Evolutionary conservation across 2,329 filamentous ascomycete species (phyloP).

Genomic region (Hypoxylon sp.): DNA sequence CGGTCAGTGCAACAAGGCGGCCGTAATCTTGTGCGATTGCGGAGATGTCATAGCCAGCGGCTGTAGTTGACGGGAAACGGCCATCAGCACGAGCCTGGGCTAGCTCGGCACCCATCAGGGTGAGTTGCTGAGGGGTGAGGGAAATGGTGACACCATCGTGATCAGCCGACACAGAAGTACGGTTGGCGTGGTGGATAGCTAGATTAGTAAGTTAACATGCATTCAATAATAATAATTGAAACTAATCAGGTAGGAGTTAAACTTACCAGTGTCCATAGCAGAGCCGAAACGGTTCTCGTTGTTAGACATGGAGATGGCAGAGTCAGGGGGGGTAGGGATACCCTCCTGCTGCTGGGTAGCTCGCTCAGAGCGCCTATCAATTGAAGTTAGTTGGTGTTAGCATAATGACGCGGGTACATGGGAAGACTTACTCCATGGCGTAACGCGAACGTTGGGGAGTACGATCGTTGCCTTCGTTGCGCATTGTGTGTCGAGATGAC

Average conservation of each 20-base stretch:
- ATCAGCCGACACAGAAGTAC: not conserved
- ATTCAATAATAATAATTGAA: not conserved
- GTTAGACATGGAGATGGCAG: conserved; percentile 3
- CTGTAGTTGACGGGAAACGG: conserved; percentile 54
- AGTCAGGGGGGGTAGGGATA: conserved; percentile 11
- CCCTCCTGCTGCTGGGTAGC: not conserved
- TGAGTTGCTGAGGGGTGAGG: conserved; percentile 39
- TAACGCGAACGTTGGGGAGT: not conserved
- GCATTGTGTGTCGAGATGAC: conserved; percentile 15
- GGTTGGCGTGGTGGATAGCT: not conserved
- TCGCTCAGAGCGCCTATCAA: not conserved
- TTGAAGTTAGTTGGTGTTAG: conserved; percentile 13
- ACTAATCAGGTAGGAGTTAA: not conserved
- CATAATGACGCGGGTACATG: not conserved
- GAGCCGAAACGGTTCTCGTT: not conserved
- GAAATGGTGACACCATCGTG: not conserved
- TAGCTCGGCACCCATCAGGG: conserved; percentile 54
- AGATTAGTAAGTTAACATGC: conserved; percentile 13
- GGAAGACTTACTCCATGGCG: conserved; percentile 7
- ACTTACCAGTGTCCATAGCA: conserved; percentile 23
- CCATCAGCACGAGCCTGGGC: conserved; percentile 53
- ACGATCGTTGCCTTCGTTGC: not conserved
- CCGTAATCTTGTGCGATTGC: conserved; percentile 55
- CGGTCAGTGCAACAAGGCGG: conserved; percentile 52
- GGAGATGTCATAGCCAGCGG: conserved; percentile 49